Percentiles rank a stretch among this genome's conserved stretches.
These are phyloP conservation scores for Acanthamoeba castellanii DNA, from an alignment of 208 protist genomes.

Conservation along the genomic window DNA sequence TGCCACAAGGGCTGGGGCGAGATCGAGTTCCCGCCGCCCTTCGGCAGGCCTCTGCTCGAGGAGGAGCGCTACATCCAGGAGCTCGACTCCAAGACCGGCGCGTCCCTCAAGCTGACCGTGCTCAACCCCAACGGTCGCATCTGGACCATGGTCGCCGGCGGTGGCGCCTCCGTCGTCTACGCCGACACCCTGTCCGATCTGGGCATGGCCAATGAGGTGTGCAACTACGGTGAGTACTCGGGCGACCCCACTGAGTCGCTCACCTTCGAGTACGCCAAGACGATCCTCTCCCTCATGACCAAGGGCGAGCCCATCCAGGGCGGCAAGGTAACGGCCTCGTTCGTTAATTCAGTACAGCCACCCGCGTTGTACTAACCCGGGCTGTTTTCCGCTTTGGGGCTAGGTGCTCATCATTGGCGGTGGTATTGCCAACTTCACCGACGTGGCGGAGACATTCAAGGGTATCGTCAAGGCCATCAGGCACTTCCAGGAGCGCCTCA, in stretches of 20 bases:
- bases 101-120: constrained; percentile 93
- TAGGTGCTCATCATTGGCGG: constrained; percentile 90
- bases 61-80: constrained; percentile 91
- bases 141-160: constrained; percentile 93
- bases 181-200: constrained; percentile 91
- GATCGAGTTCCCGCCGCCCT: constrained; percentile 91
- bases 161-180: constrained; percentile 93
- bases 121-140: constrained; percentile 91
- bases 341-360: not conserved
- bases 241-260: constrained; percentile 90
- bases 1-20: constrained; percentile 84
- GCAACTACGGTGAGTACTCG: constrained; percentile 93
- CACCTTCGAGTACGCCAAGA: constrained; percentile 92
- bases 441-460: constrained; percentile 93
- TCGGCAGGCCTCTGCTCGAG: constrained; percentile 85
- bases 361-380: not conserved
- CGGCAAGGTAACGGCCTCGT: not conserved
- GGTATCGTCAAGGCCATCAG: constrained; percentile 91
- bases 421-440: constrained; percentile 94
- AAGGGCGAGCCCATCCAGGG: constrained; percentile 63
- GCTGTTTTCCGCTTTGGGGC: not conserved
- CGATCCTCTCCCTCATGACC: constrained; percentile 90
- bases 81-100: constrained; percentile 92
- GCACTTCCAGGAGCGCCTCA: constrained; percentile 83
- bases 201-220: constrained; percentile 88